Evolutionary conservation across 768 basidiomycete species (phyloP).

Genomic region (Russula sp.): DNA sequence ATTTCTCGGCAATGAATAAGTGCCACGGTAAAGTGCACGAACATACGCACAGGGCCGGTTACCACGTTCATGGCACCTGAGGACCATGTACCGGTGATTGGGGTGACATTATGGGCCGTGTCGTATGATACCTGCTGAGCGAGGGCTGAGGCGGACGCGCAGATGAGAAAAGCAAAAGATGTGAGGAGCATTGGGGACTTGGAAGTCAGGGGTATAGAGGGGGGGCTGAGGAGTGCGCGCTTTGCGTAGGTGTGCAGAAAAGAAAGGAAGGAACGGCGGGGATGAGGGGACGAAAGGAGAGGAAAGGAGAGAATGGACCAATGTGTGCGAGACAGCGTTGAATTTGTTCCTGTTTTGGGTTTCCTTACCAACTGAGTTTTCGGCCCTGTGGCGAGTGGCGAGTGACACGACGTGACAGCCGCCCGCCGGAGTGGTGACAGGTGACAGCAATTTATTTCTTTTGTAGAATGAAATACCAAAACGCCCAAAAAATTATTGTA

Average conservation of each 20-base stretch:
- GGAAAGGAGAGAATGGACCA: slow-evolving; percentile 23
- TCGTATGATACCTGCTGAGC: slow-evolving; percentile 39
- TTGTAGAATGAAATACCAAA: not conserved
- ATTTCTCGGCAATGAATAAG: slow-evolving; percentile 5
- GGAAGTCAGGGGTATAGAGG: not conserved
- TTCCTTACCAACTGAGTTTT: slow-evolving; percentile 8
- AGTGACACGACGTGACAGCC: not conserved
- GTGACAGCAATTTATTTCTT: too few relatives aligned
- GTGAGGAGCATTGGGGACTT: slow-evolving; percentile 8
- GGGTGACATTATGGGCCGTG: slow-evolving; percentile 60
- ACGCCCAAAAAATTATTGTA: not conserved
- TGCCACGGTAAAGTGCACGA: not conserved
- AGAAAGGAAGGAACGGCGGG: slow-evolving; percentile 9
- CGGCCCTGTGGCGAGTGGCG: not conserved
- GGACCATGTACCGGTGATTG: slow-evolving; percentile 80
- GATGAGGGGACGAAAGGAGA: slow-evolving; percentile 26
- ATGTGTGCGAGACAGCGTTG: not conserved
- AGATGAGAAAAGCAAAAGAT: slow-evolving; percentile 31
- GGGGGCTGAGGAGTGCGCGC: not conserved
- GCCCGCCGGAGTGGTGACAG: too few relatives aligned
- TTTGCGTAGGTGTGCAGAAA: not conserved
- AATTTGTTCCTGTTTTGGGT: slow-evolving; percentile 30
- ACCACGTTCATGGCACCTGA: slow-evolving; percentile 71
- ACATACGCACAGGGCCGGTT: slow-evolving; percentile 74
- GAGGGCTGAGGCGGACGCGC: slow-evolving; percentile 28